Evolutionary conservation across 2,329 filamentous ascomycete species (phyloP), one percentile per base, ranked within the genome.

Genomic region (Diplodia intermedia): DNA sequence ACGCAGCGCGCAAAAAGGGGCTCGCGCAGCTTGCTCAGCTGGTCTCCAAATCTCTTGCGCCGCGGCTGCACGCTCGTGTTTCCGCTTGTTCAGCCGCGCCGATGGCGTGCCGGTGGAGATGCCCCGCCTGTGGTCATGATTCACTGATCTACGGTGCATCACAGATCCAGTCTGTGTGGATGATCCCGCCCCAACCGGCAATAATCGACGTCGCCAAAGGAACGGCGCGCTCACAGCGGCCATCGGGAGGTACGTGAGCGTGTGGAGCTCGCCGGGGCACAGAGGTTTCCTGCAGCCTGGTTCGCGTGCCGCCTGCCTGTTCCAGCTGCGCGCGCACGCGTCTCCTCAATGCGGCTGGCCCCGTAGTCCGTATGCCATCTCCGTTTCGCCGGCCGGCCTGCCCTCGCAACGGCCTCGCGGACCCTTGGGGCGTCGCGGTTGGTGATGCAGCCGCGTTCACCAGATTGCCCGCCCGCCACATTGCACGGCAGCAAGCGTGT

Each of bases 61-160:
- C 43, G 5, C 15, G 43, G 47, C 60, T 38, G 47, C 47, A 18
- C 47, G 18, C 20, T 29, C 36, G 18, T 20, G 18, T 31, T 14
- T 20, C 43, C 43, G 43, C 40, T 38, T 18, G 14, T 23, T 23
- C 56, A 26, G 15, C 15, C 33, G 57, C 57, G 26, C 57, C 57
- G 26, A 33, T 2, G 40, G 31, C 31, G 47, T 31, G 15, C 43
- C 47, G 60, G 23, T 20, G n/a, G 36, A 63, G 33, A 18, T 36
- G 43, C 60, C 50, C 31, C 40, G 57, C 57, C 18, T n/a, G 20
- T 40, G 14, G 4, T 33, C 12, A 62, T 20, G 60, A 52, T 52
- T 52, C 6, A 63, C 60, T 63, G 60, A 63, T 63, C 60, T 63
- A 33, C 60, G 29, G 47, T 63, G 60, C 60, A 63, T 63, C 60